Evolutionary conservation across 2,329 filamentous ascomycete genomes (phyloP).

Genomic region (Fusarium agapanthi): DNA sequence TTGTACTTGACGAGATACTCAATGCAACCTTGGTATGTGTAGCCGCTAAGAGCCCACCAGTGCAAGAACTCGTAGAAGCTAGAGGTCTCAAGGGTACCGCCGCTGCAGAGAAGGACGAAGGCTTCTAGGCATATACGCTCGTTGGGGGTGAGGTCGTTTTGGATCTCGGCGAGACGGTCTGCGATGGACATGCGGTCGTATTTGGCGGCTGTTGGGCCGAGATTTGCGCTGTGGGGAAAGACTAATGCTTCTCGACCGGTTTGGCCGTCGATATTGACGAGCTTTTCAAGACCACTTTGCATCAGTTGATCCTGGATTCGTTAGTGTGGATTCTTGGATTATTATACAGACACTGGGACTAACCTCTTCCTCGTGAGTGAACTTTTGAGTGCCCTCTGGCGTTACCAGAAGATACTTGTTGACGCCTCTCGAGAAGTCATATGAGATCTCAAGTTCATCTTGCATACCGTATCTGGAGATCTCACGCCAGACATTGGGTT

Average conservation of each 20-base stretch:
- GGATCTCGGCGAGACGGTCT: conserved; percentile 54
- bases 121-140: conserved; percentile 52
- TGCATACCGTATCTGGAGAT: conserved; percentile 57
- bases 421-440: conserved; percentile 52
- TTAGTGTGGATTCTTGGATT: not conserved
- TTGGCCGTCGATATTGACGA: conserved; percentile 56
- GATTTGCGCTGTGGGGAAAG: conserved; percentile 50
- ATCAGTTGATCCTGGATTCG: conserved; percentile 40
- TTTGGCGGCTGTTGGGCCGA: conserved; percentile 45
- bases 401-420: conserved; percentile 53
- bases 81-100: conserved; percentile 52
- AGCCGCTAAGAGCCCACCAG: conserved; percentile 57
- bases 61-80: conserved; percentile 59
- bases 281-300: conserved; percentile 49
- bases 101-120: conserved; percentile 54
- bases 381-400: conserved; percentile 39
- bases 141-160: conserved; percentile 49
- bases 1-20: conserved; percentile 54
- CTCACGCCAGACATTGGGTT: conserved; percentile 55
- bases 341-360: fast-evolving
- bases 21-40: conserved; percentile 51
- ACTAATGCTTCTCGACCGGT: conserved; percentile 49
- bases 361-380: conserved; percentile 55
- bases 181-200: conserved; percentile 53
- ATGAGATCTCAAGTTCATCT: conserved; percentile 50